Percentiles rank a stretch among this genome's conserved stretches.
Evolutionary conservation across 345 rosid species (phyloP).

Genomic region (Toxicodendron radicans): DNA sequence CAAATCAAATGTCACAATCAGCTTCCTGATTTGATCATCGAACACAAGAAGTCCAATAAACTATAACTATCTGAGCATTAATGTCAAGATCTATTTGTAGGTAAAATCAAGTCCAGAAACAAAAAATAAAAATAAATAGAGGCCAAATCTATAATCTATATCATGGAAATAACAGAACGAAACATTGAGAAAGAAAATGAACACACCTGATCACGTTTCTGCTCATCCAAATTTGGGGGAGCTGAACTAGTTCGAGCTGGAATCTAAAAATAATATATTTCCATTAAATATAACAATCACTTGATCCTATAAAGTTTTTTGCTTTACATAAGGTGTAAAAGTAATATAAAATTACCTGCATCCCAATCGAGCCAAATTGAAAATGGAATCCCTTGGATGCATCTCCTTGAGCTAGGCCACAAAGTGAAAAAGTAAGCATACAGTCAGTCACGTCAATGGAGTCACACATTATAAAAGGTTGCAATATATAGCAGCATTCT

Average conservation of each 20-base stretch:
- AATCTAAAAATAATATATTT: conserved; percentile 44
- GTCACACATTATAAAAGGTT: background rate
- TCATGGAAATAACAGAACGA: conserved; percentile 3
- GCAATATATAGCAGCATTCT: background rate
- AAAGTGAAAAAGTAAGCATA: conserved; percentile 12
- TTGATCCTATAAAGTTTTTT: background rate
- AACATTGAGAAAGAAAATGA: background rate
- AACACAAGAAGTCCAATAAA: background rate
- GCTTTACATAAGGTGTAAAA: background rate
- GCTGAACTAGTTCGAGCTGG: conserved; percentile 98
- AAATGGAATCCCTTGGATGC: conserved; percentile 64
- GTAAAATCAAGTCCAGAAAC: conserved; percentile 1
- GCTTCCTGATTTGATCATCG: conserved; percentile 18
- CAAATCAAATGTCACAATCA: conserved; percentile 24
- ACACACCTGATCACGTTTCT: conserved; percentile 83
- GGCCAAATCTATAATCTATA: background rate
- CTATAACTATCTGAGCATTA: background rate
- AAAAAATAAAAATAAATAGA: background rate
- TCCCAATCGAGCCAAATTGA: conserved; percentile 92
- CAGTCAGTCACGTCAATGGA: background rate
- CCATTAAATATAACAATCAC: background rate
- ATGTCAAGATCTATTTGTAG: background rate
- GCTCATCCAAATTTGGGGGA: conserved; percentile 98
- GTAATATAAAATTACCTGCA: conserved; percentile 46
- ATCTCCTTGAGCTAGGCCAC: conserved; percentile 48